phyloP scores from a whole-genome alignment of 495 filamentous ascomycete genomes.

The Penicillium coffeae region DNA sequence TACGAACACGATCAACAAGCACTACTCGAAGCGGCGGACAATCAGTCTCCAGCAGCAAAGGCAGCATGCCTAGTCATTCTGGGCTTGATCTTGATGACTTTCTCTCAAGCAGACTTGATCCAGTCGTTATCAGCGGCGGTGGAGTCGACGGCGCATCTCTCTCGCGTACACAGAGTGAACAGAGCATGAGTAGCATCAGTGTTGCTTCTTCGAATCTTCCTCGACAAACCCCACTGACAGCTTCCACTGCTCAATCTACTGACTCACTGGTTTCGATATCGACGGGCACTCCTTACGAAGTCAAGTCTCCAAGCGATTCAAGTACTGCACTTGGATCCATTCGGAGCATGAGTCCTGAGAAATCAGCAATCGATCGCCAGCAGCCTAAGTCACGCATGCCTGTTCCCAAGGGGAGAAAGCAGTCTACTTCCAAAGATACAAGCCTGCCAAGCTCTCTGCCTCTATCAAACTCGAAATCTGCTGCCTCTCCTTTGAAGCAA shows the following conservation, averaged over 20 bases:
- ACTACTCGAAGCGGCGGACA: slow-evolving; percentile 45
- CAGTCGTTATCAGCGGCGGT: slow-evolving; percentile 81
- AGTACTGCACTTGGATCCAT: slow-evolving; percentile 1
- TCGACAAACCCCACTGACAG: slow-evolving; percentile 15
- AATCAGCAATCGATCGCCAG: neutral
- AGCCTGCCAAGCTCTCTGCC: too few relatives aligned
- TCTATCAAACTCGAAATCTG: too few relatives aligned
- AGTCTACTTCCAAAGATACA: slow-evolving; percentile 21
- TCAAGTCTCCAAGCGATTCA: slow-evolving; percentile 7
- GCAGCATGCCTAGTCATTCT: slow-evolving; percentile 47
- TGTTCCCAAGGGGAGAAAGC: slow-evolving; percentile 14
- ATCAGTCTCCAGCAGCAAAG: slow-evolving; percentile 50
- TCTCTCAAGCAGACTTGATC: slow-evolving; percentile 72
- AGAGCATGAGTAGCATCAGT: slow-evolving; percentile 53
- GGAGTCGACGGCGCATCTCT: slow-evolving; percentile 50
- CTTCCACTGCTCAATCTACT: slow-evolving; percentile 28
- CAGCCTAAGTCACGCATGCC: slow-evolving; percentile 19
- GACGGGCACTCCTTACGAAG: slow-evolving; percentile 16
- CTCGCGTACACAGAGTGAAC: slow-evolving; percentile 58
- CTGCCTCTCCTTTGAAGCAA: neutral
- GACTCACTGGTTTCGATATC: slow-evolving; percentile 34
- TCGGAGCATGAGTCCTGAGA: slow-evolving; percentile 9
- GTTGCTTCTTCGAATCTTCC: slow-evolving; percentile 39
- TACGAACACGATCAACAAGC: slow-evolving; percentile 53
- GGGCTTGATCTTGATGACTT: slow-evolving; percentile 63